Evolutionary conservation across 257 asterid genomes (phyloP).

Genomic region (Solanum ossicruentum): DNA sequence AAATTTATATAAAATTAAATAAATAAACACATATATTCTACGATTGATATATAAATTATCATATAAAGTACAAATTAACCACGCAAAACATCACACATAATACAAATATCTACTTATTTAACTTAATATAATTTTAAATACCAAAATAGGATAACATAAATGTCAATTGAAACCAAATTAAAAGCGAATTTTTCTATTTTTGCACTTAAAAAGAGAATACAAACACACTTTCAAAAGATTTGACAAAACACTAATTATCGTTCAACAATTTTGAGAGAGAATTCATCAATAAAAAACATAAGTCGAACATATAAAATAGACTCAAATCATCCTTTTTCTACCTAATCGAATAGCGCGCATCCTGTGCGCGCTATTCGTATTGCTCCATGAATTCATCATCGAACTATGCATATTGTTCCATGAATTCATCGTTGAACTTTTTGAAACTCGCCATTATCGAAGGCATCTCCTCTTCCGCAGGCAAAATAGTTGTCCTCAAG

Average conservation of each 20-base stretch:
- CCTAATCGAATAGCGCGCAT: background rate
- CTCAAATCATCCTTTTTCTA: background rate
- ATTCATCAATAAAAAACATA: background rate
- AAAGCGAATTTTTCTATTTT: too few relatives aligned
- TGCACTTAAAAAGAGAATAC: too few relatives aligned
- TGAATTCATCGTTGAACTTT: conserved; percentile 79
- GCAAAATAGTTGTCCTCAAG: conserved; percentile 89
- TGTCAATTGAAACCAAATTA: too few relatives aligned
- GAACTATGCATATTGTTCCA: conserved; percentile 79
- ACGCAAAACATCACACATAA: too few relatives aligned
- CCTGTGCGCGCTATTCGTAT: background rate
- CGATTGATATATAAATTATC: too few relatives aligned
- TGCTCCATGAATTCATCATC: background rate
- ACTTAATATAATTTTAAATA: too few relatives aligned
- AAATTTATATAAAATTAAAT: too few relatives aligned
- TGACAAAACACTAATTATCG: background rate
- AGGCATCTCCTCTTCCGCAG: conserved; percentile 97
- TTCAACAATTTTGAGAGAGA: background rate
- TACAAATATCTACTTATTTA: too few relatives aligned
- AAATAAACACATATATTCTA: too few relatives aligned
- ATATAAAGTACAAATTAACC: too few relatives aligned
- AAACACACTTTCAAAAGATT: background rate
- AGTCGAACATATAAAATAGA: background rate
- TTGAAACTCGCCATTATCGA: conserved; percentile 80
- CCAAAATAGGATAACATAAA: too few relatives aligned